A percentile compares a stretch with the other conserved stretches of the same genome.
Conservation (phyloP, 2,329 filamentous ascomycete species). For the Orbilia brochopaga region DNA sequence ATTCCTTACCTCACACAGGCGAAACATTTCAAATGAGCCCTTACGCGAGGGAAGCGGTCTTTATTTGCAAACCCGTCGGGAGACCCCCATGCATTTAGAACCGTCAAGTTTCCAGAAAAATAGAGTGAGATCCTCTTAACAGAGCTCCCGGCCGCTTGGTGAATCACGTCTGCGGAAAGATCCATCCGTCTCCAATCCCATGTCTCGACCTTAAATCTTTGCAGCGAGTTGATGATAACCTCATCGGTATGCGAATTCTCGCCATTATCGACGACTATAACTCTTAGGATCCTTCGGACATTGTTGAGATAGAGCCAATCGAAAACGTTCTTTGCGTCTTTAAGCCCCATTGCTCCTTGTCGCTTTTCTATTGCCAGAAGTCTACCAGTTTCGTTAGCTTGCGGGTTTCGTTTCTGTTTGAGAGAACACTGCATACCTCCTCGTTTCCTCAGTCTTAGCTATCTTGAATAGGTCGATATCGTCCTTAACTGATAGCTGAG, state of each 20-base stretch:
- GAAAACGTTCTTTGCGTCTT: background rate
- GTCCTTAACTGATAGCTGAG: slow-evolving; percentile 5
- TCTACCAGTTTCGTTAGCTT: background rate
- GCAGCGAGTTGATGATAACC: background rate
- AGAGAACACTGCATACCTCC: background rate
- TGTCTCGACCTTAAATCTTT: background rate
- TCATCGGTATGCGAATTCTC: slow-evolving; percentile 2
- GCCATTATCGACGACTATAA: slow-evolving; percentile 1
- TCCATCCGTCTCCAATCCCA: slow-evolving; percentile 3
- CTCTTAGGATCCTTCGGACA: background rate
- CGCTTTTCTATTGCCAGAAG: background rate
- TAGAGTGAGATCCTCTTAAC: slow-evolving; percentile 1
- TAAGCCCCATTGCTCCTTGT: background rate
- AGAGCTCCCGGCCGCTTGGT: background rate
- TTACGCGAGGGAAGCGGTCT: slow-evolving; percentile 1
- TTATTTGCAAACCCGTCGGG: background rate
- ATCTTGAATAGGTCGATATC: background rate
- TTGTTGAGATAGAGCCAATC: background rate
- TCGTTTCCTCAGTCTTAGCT: background rate
- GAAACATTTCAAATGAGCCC: background rate
- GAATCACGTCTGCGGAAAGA: slow-evolving; percentile 1
- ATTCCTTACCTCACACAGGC: too few species aligned
- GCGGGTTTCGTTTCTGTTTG: background rate
- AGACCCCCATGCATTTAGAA: background rate
- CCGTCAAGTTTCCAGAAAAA: background rate